Evolutionary conservation across 345 rosid genomes (phyloP).

Genomic region (Syzygium aromaticum): DNA sequence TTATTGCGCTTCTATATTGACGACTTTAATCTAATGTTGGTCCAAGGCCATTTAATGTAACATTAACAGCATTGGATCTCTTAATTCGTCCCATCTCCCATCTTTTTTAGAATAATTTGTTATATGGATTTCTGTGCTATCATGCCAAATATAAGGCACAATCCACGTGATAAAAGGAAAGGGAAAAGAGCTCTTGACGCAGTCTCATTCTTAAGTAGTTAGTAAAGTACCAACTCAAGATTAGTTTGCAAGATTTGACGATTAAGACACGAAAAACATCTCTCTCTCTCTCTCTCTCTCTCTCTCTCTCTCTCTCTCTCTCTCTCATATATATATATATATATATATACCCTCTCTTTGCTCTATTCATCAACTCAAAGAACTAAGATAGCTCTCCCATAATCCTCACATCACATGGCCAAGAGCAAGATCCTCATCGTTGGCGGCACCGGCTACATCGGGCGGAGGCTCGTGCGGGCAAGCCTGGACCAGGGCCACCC

Average conservation of each 20-base stretch:
- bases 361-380: background rate
- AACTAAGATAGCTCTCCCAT: background rate
- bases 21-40: too few relatives aligned
- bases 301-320: too few relatives aligned
- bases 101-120: too few relatives aligned
- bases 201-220: background rate
- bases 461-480: slow-evolving; percentile 46
- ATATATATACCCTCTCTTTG: background rate
- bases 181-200: background rate
- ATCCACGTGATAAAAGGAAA: background rate
- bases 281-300: background rate
- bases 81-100: too few relatives aligned
- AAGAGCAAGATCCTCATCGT: slow-evolving; percentile 48
- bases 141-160: background rate
- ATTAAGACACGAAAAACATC: background rate
- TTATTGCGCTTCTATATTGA: background rate
- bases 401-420: slow-evolving; percentile 4
- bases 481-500: slow-evolving; percentile 40
- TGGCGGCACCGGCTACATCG: slow-evolving; percentile 56
- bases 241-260: background rate
- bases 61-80: background rate
- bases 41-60: too few relatives aligned
- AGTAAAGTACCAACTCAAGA: background rate
- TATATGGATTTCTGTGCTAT: too few relatives aligned
- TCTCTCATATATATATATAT: too few relatives aligned